Evolutionary conservation across 345 rosid genomes (phyloP).

Genomic region (Eucalyptus sp.): DNA sequence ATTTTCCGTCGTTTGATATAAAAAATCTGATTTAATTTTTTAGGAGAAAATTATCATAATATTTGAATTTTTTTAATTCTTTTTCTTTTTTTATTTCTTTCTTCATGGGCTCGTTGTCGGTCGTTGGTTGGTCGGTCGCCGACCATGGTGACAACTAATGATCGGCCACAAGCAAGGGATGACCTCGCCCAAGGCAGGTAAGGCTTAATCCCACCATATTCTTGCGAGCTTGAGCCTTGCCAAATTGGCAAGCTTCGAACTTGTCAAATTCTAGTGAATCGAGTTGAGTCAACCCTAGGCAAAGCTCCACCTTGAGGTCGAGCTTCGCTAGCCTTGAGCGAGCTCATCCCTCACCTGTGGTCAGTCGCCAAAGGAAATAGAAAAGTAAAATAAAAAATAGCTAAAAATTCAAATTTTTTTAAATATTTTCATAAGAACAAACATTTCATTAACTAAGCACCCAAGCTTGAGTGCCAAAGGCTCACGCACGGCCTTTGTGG

Average conservation of each 20-base stretch:
- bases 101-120: rapidly evolving
- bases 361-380: rapidly evolving
- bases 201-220: too few species aligned
- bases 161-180: too few species aligned
- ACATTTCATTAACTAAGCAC: background rate
- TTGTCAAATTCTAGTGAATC: too few species aligned
- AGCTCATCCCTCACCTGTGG: rapidly evolving
- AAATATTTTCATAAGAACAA: background rate
- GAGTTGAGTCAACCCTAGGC: too few species aligned
- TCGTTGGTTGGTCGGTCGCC: rapidly evolving
- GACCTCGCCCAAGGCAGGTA: too few species aligned
- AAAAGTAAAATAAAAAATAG: background rate
- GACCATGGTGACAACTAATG: rapidly evolving
- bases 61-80: rapidly evolving
- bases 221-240: too few species aligned
- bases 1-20: rapidly evolving
- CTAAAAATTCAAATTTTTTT: rapidly evolving
- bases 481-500: rapidly evolving
- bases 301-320: too few species aligned
- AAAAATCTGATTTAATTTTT: too few species aligned
- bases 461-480: rapidly evolving
- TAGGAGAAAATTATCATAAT: too few species aligned
- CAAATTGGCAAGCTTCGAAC: too few species aligned
- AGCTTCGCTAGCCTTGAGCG: too few species aligned
- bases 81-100: too few species aligned